Percentiles rank a stretch among this genome's conserved stretches.
Conservation (phyloP, 2,329 filamentous ascomycete species). For the Microsporum canis region DNA sequence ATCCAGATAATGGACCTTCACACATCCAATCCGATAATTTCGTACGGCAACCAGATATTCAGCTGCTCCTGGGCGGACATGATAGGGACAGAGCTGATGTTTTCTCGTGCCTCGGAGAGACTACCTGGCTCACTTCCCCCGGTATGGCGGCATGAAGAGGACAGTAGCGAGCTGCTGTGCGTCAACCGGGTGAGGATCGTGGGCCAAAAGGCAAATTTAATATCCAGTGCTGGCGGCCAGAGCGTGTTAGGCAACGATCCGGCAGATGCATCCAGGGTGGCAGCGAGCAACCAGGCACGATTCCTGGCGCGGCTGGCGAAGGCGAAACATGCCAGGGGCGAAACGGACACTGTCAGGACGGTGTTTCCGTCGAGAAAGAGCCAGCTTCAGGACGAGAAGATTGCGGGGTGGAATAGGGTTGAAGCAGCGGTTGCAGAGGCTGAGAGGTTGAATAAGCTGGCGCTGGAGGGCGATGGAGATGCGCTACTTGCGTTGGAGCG, state of each 20-base stretch:
- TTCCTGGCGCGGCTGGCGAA: slow-evolving; percentile 58
- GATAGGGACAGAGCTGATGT: slow-evolving; percentile 72
- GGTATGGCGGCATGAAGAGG: slow-evolving; percentile 31
- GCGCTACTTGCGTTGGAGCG: slow-evolving; percentile 28
- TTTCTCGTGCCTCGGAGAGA: slow-evolving; percentile 41
- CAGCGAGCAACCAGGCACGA: slow-evolving; percentile 33
- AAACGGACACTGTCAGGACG: slow-evolving; percentile 53
- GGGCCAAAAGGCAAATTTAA: slow-evolving; percentile 52
- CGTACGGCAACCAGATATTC: slow-evolving; percentile 67
- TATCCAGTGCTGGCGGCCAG: slow-evolving; percentile 29
- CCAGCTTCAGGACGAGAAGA: slow-evolving; percentile 23
- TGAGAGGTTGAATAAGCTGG: slow-evolving; percentile 26
- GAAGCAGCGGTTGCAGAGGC: slow-evolving; percentile 29
- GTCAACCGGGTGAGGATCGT: slow-evolving; percentile 58
- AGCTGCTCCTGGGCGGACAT: slow-evolving; percentile 71
- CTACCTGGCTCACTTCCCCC: slow-evolving; percentile 38
- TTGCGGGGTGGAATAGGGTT: slow-evolving; percentile 29
- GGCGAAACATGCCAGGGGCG: slow-evolving; percentile 52
- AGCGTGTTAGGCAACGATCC: not conserved
- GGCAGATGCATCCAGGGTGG: slow-evolving; percentile 17
- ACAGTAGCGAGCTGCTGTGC: slow-evolving; percentile 62
- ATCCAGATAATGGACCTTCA: slow-evolving; percentile 81
- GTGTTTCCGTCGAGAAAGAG: slow-evolving; percentile 35
- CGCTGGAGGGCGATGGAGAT: slow-evolving; percentile 27
- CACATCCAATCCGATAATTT: slow-evolving; percentile 61